These are phyloP conservation scores for Diaporthe humulicola DNA, from an alignment of 2,329 filamentous ascomycete genomes.

Conservation along the genomic window DNA sequence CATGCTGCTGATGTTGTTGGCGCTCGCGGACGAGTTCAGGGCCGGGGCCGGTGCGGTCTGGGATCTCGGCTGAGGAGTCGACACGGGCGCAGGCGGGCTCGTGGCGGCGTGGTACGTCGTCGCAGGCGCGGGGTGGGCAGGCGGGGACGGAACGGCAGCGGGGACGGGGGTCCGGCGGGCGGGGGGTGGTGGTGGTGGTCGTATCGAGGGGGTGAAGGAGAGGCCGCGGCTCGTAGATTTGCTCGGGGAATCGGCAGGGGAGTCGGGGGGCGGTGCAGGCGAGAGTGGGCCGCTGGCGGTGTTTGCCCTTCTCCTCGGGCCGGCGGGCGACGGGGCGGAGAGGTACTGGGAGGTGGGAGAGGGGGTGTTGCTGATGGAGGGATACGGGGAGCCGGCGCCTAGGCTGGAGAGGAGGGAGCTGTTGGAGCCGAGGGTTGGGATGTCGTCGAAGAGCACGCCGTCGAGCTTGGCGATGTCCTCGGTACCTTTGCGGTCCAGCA, in stretches of 20 bases:
- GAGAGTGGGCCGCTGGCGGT: conserved; percentile 40
- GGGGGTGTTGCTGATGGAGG: conserved; percentile 30
- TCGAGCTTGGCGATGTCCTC: conserved; percentile 40
- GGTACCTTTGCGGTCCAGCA: conserved; percentile 36
- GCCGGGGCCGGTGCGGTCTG: conserved; percentile 25
- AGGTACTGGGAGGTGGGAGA: conserved; percentile 32
- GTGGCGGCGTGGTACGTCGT: conserved; percentile 31
- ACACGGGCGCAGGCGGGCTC: conserved; percentile 32
- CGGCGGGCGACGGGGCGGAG: conserved; percentile 33
- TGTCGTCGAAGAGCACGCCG: conserved; percentile 43
- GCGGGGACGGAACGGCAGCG: conserved; percentile 19
- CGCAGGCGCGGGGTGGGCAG: conserved; percentile 27
- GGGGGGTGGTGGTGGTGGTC: conserved; percentile 21
- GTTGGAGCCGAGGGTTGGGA: conserved; percentile 40
- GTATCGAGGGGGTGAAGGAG: conserved; percentile 10
- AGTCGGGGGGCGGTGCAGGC: conserved; percentile 32
- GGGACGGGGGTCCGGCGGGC: conserved; percentile 12
- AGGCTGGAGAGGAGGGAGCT: conserved; percentile 41
- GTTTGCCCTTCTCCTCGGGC: conserved; percentile 36
- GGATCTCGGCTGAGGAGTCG: conserved; percentile 23
- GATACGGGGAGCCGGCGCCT: conserved; percentile 38
- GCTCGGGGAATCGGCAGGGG: conserved; percentile 32
- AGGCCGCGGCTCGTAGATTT: conserved; percentile 19
- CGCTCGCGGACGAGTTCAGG: conserved; percentile 41
- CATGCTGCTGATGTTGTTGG: conserved; percentile 55